Base-by-base conservation (phyloP, 208 protist genomes). In the Crithidia thermophila region DNA sequence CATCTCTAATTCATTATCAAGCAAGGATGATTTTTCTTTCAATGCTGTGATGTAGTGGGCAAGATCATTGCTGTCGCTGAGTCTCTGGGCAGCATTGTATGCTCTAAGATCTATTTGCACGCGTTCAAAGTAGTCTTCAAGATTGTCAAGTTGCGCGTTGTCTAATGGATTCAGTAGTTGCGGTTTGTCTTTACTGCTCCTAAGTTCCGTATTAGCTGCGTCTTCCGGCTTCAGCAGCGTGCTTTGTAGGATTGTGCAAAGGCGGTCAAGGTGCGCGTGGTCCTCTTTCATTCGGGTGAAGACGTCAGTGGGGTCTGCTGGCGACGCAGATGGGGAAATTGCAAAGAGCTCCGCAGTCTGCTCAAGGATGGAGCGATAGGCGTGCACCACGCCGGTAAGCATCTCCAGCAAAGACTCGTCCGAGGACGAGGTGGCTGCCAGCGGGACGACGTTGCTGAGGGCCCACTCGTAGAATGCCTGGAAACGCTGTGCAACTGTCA, bases 401-500 rank as follows among this genome's bases (percentile, higher is more conserved):
- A 49, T 67, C 30, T 67, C 43, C 0, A 75, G 42, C 0, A 68
- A 9, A 2, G 52, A 68, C 0, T 31, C 42, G 11, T 67, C 36
- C 0, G 27, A 16, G 6, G 34, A 9, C 9, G 43, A 34, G 0
- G 31, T 62, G n/a, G 59, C 31, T 1, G 60, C 45, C 11, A 75
- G 60, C 1, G 68, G 68, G 3, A 45, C 51, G 2, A 68, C 52
- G 14, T 21, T 42, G 7, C 20, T 40, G 4, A 47, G 14, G 0
- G 60, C 60, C 68, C 68, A 75, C 6, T 63, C 42, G 45, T 67
- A 68, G 52, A 75, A 75, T 0, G 52, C 68, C 37, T 64, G 68
- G 0, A 63, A 36, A 21, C 68, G 60, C 21, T 68, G 50, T 5
- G 42, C 28, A 1, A 57, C 16, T n/a, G 43, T 36, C 1, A 1